A percentile compares a stretch with the other conserved stretches of the same genome.
Conservation (phyloP, 805 yeast species). For the Millerozyma miso region DNA sequence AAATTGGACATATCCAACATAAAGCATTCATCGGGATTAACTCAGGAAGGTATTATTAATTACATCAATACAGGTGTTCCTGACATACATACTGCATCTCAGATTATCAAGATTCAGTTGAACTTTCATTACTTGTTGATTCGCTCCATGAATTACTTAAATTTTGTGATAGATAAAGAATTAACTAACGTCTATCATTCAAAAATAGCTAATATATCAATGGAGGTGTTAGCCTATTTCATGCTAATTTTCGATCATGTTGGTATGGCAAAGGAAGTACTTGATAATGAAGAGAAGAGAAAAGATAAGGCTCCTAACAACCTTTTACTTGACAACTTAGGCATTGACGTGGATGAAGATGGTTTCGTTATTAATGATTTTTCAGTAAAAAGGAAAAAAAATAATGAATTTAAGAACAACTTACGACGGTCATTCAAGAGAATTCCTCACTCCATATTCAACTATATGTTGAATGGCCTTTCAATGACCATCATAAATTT, state of each 20-base stretch:
- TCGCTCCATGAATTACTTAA: conserved; percentile 38
- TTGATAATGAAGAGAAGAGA: conserved; percentile 1
- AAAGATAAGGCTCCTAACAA: conserved; percentile 8
- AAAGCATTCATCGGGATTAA: conserved; percentile 13
- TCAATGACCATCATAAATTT: conserved; percentile 41
- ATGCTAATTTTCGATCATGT: conserved; percentile 34
- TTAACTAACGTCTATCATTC: conserved; percentile 30
- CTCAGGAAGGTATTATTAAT: conserved; percentile 17
- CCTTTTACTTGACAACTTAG: conserved; percentile 32
- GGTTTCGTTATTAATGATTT: conserved; percentile 44
- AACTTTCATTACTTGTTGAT: conserved; percentile 41
- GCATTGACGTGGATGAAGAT: conserved; percentile 40
- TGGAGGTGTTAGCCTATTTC: conserved; percentile 36
- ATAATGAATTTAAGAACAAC: conserved; percentile 6
- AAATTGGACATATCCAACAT: conserved; percentile 19
- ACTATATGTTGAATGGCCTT: conserved; percentile 38
- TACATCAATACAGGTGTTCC: conserved; percentile 32
- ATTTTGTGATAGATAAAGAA: conserved; percentile 41
- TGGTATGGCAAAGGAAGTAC: conserved; percentile 13
- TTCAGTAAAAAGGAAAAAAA: conserved; percentile 32
- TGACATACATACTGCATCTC: conserved; percentile 34
- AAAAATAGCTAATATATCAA: conserved; percentile 32
- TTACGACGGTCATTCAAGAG: conserved; percentile 15
- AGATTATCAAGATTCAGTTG: conserved; percentile 39
- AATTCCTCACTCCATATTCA: conserved; percentile 37